Conservation (phyloP, 306 rosid genomes). For the Alnus rubra region DNA sequence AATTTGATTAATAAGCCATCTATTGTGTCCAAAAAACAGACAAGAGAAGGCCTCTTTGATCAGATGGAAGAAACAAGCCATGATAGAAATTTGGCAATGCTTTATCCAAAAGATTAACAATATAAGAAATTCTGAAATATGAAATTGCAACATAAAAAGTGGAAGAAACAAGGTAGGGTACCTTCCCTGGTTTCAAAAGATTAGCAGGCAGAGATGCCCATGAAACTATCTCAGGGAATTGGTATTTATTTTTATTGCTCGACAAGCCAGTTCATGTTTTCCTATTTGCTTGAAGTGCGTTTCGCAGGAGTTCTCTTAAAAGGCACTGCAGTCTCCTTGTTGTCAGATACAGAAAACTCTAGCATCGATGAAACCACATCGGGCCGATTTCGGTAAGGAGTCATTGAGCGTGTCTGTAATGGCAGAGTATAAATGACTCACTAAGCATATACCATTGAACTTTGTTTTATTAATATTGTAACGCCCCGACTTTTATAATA, state of each 20-base stretch:
- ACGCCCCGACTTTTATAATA: too few relatives aligned
- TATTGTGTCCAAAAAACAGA: neutral
- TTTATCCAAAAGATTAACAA: too few relatives aligned
- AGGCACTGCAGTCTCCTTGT: conserved; percentile 39
- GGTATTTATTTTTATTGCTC: conserved; percentile 43
- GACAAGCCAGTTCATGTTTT: conserved; percentile 50
- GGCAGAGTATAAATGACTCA: conserved; percentile 30
- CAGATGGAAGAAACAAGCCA: neutral
- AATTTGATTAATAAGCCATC: neutral
- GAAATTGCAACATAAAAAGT: neutral
- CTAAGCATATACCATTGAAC: too few relatives aligned
- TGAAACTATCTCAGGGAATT: conserved; percentile 41
- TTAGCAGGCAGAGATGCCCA: conserved; percentile 74
- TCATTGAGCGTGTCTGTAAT: conserved; percentile 47
- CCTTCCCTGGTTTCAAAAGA: conserved; percentile 79
- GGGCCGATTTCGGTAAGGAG: conserved; percentile 38
- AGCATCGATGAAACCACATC: conserved; percentile 53
- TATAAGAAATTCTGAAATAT: too few relatives aligned
- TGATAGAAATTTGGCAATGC: too few relatives aligned
- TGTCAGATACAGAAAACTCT: conserved; percentile 39
- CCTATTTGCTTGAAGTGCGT: conserved; percentile 51
- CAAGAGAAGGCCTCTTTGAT: neutral
- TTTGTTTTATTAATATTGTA: too few relatives aligned
- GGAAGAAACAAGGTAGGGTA: conserved; percentile 26
- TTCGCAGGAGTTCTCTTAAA: conserved; percentile 48